Evolutionary conservation across 1,139 yeast genomes (phyloP).

Genomic region (Blastobotrys raffinosifermentans): DNA sequence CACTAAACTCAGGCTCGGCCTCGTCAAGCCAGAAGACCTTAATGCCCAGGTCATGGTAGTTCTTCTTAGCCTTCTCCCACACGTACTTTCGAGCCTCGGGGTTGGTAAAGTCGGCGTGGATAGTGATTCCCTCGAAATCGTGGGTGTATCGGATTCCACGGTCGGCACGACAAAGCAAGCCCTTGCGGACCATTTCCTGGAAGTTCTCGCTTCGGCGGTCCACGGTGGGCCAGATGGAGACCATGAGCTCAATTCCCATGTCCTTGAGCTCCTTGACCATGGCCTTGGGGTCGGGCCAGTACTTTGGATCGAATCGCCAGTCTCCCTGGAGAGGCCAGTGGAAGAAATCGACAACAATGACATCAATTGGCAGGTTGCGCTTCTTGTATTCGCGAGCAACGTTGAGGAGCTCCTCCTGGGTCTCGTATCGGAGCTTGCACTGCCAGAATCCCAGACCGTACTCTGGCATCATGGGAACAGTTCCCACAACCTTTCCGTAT

Average conservation of each 20-base stretch:
- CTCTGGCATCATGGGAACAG: slow-evolving; percentile 18
- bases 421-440: slow-evolving; percentile 17
- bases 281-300: slow-evolving; percentile 19
- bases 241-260: slow-evolving; percentile 15
- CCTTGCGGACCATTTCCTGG: slow-evolving; percentile 16
- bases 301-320: slow-evolving; percentile 15
- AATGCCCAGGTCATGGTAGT: slow-evolving; percentile 14
- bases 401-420: slow-evolving; percentile 15
- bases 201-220: slow-evolving; percentile 15
- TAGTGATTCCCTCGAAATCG: slow-evolving; percentile 15
- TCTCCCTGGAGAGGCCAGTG: slow-evolving; percentile 18
- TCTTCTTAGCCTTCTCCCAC: slow-evolving; percentile 14
- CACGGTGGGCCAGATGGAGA: slow-evolving; percentile 18
- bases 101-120: slow-evolving; percentile 15
- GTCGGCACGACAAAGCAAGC: slow-evolving; percentile 14
- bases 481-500: slow-evolving; percentile 15
- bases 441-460: slow-evolving; percentile 19
- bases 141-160: slow-evolving; percentile 13
- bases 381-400: slow-evolving; percentile 14
- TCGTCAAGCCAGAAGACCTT: slow-evolving; percentile 17
- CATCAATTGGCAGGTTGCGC: slow-evolving; percentile 15
- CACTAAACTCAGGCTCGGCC: slow-evolving; percentile 17
- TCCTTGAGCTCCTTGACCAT: slow-evolving; percentile 15
- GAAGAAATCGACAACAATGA: slow-evolving; percentile 16
- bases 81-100: slow-evolving; percentile 15